Evolutionary conservation across 306 rosid genomes (phyloP).

Genomic region (Quercus variabilis): DNA sequence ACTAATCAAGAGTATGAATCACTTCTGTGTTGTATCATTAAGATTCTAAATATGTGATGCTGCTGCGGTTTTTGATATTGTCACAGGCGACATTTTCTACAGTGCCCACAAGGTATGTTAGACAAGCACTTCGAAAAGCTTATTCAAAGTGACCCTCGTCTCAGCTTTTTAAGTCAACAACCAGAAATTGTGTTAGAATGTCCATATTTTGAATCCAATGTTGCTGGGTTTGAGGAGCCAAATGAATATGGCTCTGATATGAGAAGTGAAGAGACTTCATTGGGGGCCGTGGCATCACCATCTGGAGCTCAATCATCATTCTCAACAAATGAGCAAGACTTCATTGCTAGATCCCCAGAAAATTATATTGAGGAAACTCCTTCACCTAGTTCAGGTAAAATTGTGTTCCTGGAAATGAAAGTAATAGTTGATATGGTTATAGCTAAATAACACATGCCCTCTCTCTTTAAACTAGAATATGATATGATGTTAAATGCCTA

Average conservation of each 20-base stretch:
- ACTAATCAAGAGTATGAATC: not conserved
- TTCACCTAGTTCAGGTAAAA: slow-evolving; percentile 65
- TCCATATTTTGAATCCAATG: slow-evolving; percentile 62
- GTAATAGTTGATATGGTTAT: not conserved
- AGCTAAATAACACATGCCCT: not conserved
- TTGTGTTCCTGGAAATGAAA: not conserved
- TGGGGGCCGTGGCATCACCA: slow-evolving; percentile 53
- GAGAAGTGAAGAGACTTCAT: slow-evolving; percentile 39
- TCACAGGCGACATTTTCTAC: slow-evolving; percentile 62
- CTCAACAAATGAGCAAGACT: slow-evolving; percentile 52
- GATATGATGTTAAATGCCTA: not conserved
- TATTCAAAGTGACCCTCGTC: slow-evolving; percentile 81
- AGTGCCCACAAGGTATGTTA: slow-evolving; percentile 59
- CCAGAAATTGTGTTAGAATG: slow-evolving; percentile 60
- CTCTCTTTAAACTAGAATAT: not conserved
- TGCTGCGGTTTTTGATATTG: slow-evolving; percentile 12
- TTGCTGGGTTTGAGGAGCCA: slow-evolving; percentile 28
- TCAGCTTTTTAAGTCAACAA: slow-evolving; percentile 62
- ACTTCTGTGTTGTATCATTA: not conserved
- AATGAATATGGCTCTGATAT: slow-evolving; percentile 40
- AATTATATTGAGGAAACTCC: slow-evolving; percentile 49
- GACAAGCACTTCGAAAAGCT: slow-evolving; percentile 87
- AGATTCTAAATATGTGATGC: not conserved
- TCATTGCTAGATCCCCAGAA: slow-evolving; percentile 39
- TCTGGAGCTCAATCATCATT: slow-evolving; percentile 62